Evolutionary conservation across 441 rosid species (phyloP).

Genomic region (Manihot esculenta): DNA sequence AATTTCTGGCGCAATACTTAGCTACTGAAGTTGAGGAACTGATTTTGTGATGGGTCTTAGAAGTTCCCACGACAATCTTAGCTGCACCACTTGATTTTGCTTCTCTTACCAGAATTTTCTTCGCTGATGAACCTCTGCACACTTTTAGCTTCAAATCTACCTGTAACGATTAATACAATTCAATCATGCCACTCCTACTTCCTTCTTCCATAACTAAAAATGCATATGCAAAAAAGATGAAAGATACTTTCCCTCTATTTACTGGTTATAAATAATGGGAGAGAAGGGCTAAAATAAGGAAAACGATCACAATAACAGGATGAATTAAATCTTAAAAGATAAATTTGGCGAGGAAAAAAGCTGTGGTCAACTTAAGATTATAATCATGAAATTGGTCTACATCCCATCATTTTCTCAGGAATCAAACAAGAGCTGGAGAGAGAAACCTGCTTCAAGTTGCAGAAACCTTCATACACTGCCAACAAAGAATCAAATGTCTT

Average conservation of each 20-base stretch:
- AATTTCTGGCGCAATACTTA: constrained; percentile 76
- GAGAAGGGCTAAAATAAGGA: too few relatives aligned
- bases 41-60: constrained; percentile 49
- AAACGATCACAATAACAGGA: background rate
- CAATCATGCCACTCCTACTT: background rate
- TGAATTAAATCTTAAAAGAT: too few relatives aligned
- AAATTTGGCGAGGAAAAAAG: too few relatives aligned
- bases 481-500: constrained; percentile 72
- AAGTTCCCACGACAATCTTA: constrained; percentile 64
- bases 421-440: background rate
- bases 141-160: constrained; percentile 90
- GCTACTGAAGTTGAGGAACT: constrained; percentile 67
- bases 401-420: constrained; percentile 3
- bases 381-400: background rate
- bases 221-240: too few relatives aligned
- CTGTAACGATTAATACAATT: constrained; percentile 33
- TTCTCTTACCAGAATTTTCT: constrained; percentile 69
- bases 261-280: too few relatives aligned
- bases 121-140: constrained; percentile 70
- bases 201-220: too few relatives aligned
- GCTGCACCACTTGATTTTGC: constrained; percentile 56
- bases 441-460: constrained; percentile 83
- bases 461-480: constrained; percentile 88
- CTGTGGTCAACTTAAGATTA: too few relatives aligned
- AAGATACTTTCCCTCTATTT: too few relatives aligned